Base-by-base conservation (phyloP, 2,329 filamentous ascomycete species). In the Colletotrichum sp. region DNA sequence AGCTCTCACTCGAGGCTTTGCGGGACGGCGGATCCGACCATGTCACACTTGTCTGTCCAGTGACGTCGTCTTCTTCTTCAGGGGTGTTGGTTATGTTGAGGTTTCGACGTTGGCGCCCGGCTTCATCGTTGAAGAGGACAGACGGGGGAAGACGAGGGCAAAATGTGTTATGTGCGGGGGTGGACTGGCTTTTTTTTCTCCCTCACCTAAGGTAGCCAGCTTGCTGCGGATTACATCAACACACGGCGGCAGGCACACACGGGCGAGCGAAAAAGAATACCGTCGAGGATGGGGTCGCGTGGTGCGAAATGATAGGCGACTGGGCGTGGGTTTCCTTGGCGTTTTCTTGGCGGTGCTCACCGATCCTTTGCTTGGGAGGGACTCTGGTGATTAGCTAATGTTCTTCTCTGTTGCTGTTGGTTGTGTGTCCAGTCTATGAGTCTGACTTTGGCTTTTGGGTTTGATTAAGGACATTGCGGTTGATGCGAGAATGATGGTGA, bases 271-370 rank as follows among this genome's bases (percentile, higher is more conserved):
- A 74, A 74, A 73, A 52, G 43, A 13, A 52, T 22, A 22, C 43
- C 43, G n/a, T 32, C 27, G 67, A 34, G 22, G 70, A 72, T 52
- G 43, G 70, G 70, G 74, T 73, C 74, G 74, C 74, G 74, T 75
- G 74, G 74, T 73, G 74, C 58, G 34, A 73, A 25, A 27, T 75
- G 74, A 75, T 75, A 75, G 74, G 74, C 43, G 62, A 55, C 56
- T 18, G 32, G 71, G 39, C 25, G 68, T 68, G 74, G 28, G 10
- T 58, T 16, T 6, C n/a, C 70, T 73, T 73, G 70, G 74, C 74
- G 12, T 8, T 25, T 16, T 36, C 74, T 75, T 75, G 74, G 74
- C 74, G n/a, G 2, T 43, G 12, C 61, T 75, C 68, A 66, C 72
- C 67, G 61, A 60, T 68, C 48, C 52, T 69, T 64, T 43, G 16